phyloP scores from a whole-genome alignment of 768 basidiomycete genomes.

The Suillus occidentalis region DNA sequence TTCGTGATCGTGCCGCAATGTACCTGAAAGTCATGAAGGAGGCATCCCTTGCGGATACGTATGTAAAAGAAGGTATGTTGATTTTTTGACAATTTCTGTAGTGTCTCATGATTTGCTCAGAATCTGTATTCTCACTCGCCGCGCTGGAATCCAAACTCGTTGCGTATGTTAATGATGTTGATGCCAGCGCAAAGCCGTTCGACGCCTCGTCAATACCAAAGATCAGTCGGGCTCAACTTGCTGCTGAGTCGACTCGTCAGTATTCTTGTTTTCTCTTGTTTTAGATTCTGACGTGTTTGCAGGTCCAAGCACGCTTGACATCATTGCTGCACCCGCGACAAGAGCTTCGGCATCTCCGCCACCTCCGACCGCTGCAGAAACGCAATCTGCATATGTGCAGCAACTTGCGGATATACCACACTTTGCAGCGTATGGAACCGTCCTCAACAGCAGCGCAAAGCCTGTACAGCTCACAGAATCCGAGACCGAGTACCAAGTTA shows the following conservation, averaged over 20 bases:
- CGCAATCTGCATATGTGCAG: constrained; percentile 81
- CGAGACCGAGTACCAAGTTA: constrained; percentile 97
- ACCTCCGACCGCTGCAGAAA: constrained; percentile 82
- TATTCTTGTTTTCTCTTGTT: constrained; percentile 7
- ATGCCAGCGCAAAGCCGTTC: constrained; percentile 71
- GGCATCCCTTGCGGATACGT: constrained; percentile 76
- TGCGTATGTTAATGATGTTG: constrained; percentile 86
- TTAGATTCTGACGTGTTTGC: constrained; percentile 14
- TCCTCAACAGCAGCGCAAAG: constrained; percentile 82
- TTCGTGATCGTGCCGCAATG: constrained; percentile 94
- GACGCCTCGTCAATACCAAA: constrained; percentile 87
- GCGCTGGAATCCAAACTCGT: constrained; percentile 89
- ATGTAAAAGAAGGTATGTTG: constrained; percentile 85
- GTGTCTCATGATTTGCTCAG: constrained; percentile 40
- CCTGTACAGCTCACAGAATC: constrained; percentile 87
- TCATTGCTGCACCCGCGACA: constrained; percentile 69
- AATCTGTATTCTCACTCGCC: constrained; percentile 90
- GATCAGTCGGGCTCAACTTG: constrained; percentile 90
- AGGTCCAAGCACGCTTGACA: constrained; percentile 88
- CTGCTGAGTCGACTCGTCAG: constrained; percentile 86
- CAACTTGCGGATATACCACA: constrained; percentile 88
- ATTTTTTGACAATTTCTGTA: constrained; percentile 4
- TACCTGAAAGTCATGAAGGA: constrained; percentile 86
- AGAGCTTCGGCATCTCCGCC: constrained; percentile 61
- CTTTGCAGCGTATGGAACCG: constrained; percentile 78